A percentile compares a stretch with the other conserved stretches of the same genome.
These are phyloP conservation scores for Coix lacrymajobi DNA, from an alignment of 176 grass and related monocot species.

Conservation along the genomic window DNA sequence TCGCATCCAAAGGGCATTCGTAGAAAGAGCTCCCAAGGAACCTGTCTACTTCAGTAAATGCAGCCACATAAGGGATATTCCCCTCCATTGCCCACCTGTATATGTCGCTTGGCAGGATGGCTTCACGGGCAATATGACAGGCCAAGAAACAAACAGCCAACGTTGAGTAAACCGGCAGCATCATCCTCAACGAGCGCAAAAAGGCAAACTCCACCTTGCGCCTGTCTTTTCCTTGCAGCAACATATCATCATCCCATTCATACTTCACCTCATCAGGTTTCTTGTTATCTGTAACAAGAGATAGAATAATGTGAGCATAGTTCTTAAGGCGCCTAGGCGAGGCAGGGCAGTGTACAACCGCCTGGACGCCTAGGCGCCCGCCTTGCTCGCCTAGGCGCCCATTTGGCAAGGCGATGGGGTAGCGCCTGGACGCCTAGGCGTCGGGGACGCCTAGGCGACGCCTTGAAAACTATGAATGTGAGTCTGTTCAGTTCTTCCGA, in stretches of 20 bases:
- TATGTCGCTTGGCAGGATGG: constrained; percentile 72
- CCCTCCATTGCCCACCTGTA: constrained; percentile 61
- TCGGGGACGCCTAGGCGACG: too few species aligned
- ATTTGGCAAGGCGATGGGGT: too few species aligned
- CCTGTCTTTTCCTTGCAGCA: constrained; percentile 7
- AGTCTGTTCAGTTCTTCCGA: background rate
- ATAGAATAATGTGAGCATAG: too few species aligned
- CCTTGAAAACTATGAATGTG: too few species aligned
- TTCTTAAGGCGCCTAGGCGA: too few species aligned
- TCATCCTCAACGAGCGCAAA: constrained; percentile 54
- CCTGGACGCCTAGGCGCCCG: too few species aligned
- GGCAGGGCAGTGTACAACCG: too few species aligned
- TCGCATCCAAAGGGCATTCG: constrained; percentile 49
- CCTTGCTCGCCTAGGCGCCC: too few species aligned
- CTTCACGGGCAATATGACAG: constrained; percentile 71
- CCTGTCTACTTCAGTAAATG: constrained; percentile 52
- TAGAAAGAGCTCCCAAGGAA: constrained; percentile 46
- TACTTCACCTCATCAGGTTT: constrained; percentile 4
- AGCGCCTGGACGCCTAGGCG: too few species aligned
- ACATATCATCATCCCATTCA: constrained; percentile 20
- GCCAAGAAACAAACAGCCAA: constrained; percentile 66
- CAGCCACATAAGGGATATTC: constrained; percentile 72
- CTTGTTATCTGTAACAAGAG: constrained; percentile 27
- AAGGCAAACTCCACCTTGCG: constrained; percentile 37
- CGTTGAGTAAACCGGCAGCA: constrained; percentile 73